phyloP scores from a whole-genome alignment of 805 yeast genomes.

The Yarrowia keelungensis region DNA sequence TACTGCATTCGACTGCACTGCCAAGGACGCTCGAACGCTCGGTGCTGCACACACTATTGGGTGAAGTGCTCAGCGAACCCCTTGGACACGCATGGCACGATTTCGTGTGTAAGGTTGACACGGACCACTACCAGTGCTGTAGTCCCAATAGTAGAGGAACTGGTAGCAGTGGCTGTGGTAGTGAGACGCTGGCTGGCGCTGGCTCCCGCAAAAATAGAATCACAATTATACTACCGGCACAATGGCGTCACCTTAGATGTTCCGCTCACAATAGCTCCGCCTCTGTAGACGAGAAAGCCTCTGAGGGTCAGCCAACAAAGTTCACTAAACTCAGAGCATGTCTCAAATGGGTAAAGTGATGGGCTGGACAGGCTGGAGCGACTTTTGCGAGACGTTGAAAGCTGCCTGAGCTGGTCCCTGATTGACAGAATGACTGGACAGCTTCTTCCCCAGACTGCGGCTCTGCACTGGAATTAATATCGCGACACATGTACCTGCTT shows the following conservation, averaged over 20 bases:
- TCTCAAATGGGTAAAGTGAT: conserved; percentile 33
- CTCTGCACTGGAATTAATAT: conserved; percentile 7
- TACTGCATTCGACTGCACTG: conserved; percentile 21
- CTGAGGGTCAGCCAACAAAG: conserved; percentile 5
- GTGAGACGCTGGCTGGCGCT: neutral
- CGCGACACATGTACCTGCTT: conserved; percentile 18
- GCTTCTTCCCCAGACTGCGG: neutral
- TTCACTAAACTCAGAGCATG: conserved; percentile 28
- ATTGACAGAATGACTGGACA: neutral
- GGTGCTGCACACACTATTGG: neutral
- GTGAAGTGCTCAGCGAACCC: conserved; percentile 4
- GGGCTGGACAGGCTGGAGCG: conserved; percentile 4
- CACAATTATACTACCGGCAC: neutral
- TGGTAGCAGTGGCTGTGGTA: neutral
- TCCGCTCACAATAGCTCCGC: conserved; percentile 2
- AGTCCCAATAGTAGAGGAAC: too few relatives aligned
- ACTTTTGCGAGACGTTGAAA: neutral
- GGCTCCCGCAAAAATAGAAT: neutral
- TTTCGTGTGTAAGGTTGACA: conserved; percentile 18
- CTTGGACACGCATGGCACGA: conserved; percentile 23
- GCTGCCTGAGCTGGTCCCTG: neutral
- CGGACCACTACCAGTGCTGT: neutral
- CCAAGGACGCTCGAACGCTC: conserved; percentile 15
- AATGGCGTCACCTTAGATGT: conserved; percentile 21
- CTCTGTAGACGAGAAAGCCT: neutral